Conservation (phyloP, 2,329 filamentous ascomycete genomes). For the Penicillium decumbens region DNA sequence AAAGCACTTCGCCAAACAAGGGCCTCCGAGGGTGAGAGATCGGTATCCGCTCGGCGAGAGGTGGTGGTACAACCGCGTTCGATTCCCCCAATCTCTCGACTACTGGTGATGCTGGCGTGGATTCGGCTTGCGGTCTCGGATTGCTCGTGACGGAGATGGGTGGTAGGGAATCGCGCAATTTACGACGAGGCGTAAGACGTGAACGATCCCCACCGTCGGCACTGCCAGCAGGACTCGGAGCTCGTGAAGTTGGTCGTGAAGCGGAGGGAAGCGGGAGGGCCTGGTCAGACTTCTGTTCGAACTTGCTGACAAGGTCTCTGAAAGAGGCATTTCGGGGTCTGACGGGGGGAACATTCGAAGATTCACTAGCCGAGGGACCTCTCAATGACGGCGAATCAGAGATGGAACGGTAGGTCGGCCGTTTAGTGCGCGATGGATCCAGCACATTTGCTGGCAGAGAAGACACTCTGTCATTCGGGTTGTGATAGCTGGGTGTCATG, state of each 20-base stretch:
- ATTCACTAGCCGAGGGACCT: conserved; percentile 14
- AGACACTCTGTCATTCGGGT: conserved; percentile 19
- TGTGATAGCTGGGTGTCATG: conserved; percentile 19
- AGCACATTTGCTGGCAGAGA: conserved; percentile 27
- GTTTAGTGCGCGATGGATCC: conserved; percentile 20
- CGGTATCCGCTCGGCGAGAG: conserved; percentile 20
- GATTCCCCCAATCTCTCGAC: neutral
- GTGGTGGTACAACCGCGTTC: conserved; percentile 13
- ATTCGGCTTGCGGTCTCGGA: conserved; percentile 17
- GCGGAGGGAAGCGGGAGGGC: conserved; percentile 40
- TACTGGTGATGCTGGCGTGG: conserved; percentile 10
- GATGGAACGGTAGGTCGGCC: conserved; percentile 29
- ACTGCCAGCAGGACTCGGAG: conserved; percentile 34
- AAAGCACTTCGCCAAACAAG: conserved; percentile 70
- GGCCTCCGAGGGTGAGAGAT: conserved; percentile 49
- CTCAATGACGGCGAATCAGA: conserved; percentile 29
- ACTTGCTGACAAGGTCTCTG: conserved; percentile 73
- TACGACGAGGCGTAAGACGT: conserved; percentile 25
- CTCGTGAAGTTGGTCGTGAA: conserved; percentile 31
- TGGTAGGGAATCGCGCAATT: conserved; percentile 18
- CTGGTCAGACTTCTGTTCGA: conserved; percentile 60
- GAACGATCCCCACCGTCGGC: conserved; percentile 27
- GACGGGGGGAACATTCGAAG: conserved; percentile 13
- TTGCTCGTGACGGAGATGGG: conserved; percentile 9
- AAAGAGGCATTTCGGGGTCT: conserved; percentile 61